Evolutionary conservation across 2,329 filamentous ascomycete species (phyloP).

Genomic region (Waltergamsia citrina): DNA sequence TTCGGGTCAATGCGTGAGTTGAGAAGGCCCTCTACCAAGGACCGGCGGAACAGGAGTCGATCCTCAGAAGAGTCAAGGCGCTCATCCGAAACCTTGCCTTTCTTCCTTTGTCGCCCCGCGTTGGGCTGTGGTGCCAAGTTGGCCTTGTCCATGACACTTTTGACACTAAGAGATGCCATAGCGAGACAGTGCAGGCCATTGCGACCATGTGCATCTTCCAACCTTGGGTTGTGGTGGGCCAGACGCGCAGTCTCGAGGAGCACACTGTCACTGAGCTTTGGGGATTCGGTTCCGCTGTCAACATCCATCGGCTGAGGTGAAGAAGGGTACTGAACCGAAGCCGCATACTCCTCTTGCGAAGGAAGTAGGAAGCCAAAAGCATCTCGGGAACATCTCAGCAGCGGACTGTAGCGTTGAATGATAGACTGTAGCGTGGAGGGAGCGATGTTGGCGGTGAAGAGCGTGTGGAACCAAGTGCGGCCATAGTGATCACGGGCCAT

Average conservation of each 20-base stretch:
- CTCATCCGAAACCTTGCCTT: not conserved
- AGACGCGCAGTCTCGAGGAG: constrained; percentile 10
- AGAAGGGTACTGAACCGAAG: too few relatives aligned
- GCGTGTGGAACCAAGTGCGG: constrained; percentile 40
- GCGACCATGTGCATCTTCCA: constrained; percentile 30
- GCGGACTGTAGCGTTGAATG: constrained; percentile 20
- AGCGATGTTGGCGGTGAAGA: constrained; percentile 17
- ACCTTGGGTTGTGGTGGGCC: constrained; percentile 8
- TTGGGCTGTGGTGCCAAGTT: not conserved
- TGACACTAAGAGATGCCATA: constrained; percentile 34
- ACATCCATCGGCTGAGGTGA: too few relatives aligned
- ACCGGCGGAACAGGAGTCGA: constrained; percentile 16
- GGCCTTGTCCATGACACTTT: constrained; percentile 23
- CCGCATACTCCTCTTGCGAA: too few relatives aligned
- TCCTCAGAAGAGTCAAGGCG: constrained; percentile 21
- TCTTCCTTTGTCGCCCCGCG: constrained; percentile 3
- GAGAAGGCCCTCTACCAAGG: constrained; percentile 20
- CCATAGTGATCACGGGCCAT: constrained; percentile 37
- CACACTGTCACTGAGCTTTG: too few relatives aligned
- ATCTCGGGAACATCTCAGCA: constrained; percentile 30
- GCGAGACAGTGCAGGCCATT: constrained; percentile 52
- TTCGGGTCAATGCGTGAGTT: constrained; percentile 33
- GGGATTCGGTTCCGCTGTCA: too few relatives aligned
- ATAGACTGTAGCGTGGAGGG: constrained; percentile 19
- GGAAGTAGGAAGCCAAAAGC: constrained; percentile 30